phyloP scores from a whole-genome alignment of 1,139 yeast genomes.

The Saccharomyces hybrid region DNA sequence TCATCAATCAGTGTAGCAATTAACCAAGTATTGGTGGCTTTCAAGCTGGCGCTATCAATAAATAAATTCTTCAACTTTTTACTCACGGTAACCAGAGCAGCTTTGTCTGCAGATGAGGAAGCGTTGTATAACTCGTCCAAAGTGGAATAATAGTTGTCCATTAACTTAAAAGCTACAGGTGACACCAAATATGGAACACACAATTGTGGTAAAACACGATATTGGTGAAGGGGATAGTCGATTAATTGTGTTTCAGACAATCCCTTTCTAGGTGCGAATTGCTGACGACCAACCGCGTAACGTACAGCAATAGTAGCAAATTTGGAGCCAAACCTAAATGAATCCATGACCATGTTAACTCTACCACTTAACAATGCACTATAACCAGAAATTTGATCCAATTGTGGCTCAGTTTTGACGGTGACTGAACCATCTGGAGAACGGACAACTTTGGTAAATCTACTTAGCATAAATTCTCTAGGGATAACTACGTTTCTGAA shows the following conservation, averaged over 20 bases:
- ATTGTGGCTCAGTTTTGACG: constrained; percentile 61
- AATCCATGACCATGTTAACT: constrained; percentile 81
- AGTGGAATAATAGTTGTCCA: constrained; percentile 45
- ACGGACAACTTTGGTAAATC: constrained; percentile 56
- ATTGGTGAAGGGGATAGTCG: constrained; percentile 81
- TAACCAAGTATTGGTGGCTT: constrained; percentile 86
- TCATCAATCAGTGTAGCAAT: constrained; percentile 75
- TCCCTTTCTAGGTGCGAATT: constrained; percentile 43
- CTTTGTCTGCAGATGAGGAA: constrained; percentile 37
- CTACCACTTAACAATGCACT: constrained; percentile 85
- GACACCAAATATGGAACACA: constrained; percentile 72
- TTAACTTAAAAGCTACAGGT: constrained; percentile 63
- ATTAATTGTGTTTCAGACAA: constrained; percentile 54
- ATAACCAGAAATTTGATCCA: constrained; percentile 73
- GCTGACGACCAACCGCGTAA: constrained; percentile 85
- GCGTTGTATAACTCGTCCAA: constrained; percentile 50
- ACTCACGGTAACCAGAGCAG: constrained; percentile 40
- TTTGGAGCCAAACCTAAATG: constrained; percentile 73
- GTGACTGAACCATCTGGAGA: constrained; percentile 46
- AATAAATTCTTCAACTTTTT: constrained; percentile 65
- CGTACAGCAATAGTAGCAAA: constrained; percentile 78
- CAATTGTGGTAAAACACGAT: constrained; percentile 72
- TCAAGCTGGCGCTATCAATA: constrained; percentile 80
- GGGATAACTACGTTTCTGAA: constrained; percentile 78
- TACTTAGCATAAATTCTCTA: constrained; percentile 73